Evolutionary conservation across 129 eudicot species (phyloP), one percentile per base, ranked within the genome.

Genomic region (Flaveria robusta): DNA sequence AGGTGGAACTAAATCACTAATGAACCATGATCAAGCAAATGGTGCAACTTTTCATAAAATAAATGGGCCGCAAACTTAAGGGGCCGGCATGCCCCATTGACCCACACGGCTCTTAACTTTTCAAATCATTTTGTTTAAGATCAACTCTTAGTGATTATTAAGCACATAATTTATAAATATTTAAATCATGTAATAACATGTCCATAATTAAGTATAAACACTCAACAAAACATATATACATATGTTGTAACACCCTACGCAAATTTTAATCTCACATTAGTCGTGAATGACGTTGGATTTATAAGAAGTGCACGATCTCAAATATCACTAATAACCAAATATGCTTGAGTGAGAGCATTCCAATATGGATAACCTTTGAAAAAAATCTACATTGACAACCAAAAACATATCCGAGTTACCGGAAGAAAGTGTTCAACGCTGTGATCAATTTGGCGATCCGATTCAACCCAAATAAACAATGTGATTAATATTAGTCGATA

Each of bases 1-100:
- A 56, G 67, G 66, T 13, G 5, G 5, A 47, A 11, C 23, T n/a
- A n/a, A n/a, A n/a, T n/a, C n/a, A n/a, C n/a, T 60, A 60, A 60
- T 60, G 60, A 68, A 68, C 9, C 7, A 77, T 55, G 41, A 68
- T 77, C 34, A 77, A 79, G 83, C 78, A 71, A 79, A 64, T 64
- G 47, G 77, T 71, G 67, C 37, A 79, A 10, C 71, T 70, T 79
- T 79, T 63, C 19, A 72, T 49, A 51, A 50, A 72, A 58, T 45
- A 47, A 70, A 59, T 78, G 82, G 77, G 19, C 70, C 23, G 70
- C 49, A 5, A 68, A 71, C 66, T 71, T 63, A 63, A 64, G 65
- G 77, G 73, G 68, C 66, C 78, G 5, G 77, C 83, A 65, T 79
- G 55, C 55, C 72, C 72, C 45, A 79, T 79, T 39, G 78, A 54